Percentiles rank a stretch among this genome's conserved stretches.
phyloP scores from a whole-genome alignment of 2,329 filamentous ascomycete species.

The Microascus cirrosus region DNA sequence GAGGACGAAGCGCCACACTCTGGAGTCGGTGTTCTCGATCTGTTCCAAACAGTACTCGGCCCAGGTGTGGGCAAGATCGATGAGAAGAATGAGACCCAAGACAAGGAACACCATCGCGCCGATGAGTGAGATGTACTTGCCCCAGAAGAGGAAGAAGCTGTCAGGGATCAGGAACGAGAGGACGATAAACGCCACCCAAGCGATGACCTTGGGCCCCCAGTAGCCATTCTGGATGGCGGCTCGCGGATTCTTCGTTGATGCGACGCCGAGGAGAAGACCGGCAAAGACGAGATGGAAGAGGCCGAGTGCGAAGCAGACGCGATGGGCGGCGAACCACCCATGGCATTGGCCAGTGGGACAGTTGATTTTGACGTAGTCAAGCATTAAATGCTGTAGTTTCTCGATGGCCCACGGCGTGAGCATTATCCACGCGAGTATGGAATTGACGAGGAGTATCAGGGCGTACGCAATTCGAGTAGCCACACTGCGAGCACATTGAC shows the following conservation, averaged over 20 bases:
- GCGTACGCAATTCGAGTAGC: conserved; percentile 95
- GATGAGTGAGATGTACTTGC: conserved; percentile 81
- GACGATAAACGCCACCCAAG: conserved; percentile 79
- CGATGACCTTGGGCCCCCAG: conserved; percentile 92
- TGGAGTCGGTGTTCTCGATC: conserved; percentile 82
- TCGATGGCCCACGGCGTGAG: conserved; percentile 97
- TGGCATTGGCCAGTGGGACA: conserved; percentile 87
- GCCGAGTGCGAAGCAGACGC: conserved; percentile 95
- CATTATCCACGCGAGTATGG: conserved; percentile 97
- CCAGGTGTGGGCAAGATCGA: conserved; percentile 94
- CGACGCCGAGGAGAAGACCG: conserved; percentile 74
- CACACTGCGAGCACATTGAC: conserved; percentile 47
- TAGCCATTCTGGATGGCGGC: conserved; percentile 94
- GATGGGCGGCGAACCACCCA: conserved; percentile 91
- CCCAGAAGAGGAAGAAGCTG: conserved; percentile 88
- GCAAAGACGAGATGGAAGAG: conserved; percentile 86
- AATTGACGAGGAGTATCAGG: conserved; percentile 89
- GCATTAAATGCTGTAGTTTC: conserved; percentile 80
- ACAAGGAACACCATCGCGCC: conserved; percentile 90
- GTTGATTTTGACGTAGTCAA: conserved; percentile 93
- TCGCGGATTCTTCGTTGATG: conserved; percentile 75
- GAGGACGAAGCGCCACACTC: conserved; percentile 72
- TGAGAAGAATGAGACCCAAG: conserved; percentile 80
- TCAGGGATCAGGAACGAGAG: conserved; percentile 94
- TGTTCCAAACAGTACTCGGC: conserved; percentile 90